Evolutionary conservation across 345 rosid genomes (phyloP).

Genomic region (Cardamine resedifolia): DNA sequence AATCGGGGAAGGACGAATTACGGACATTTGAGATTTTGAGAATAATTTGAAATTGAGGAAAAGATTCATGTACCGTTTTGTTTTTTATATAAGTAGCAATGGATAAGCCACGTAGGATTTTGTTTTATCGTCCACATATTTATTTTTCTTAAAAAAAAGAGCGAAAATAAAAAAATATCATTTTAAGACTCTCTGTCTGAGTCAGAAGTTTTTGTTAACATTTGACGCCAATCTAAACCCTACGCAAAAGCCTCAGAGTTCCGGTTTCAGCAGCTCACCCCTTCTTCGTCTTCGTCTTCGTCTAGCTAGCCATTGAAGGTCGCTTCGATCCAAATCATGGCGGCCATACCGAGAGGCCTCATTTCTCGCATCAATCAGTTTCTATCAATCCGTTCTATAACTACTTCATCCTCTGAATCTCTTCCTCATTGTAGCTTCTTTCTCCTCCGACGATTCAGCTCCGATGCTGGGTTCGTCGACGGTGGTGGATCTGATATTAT

Average conservation of each 20-base stretch:
- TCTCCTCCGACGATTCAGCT: constrained; percentile 42
- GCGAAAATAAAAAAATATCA: neutral
- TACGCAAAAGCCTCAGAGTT: constrained; percentile 37
- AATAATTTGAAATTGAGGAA: constrained; percentile 7
- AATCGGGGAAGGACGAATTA: constrained; percentile 32
- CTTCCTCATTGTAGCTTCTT: constrained; percentile 22
- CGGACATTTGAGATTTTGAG: constrained; percentile 28
- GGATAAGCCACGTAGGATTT: constrained; percentile 40
- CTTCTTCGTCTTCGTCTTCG: constrained; percentile 4
- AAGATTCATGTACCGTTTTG: constrained; percentile 5
- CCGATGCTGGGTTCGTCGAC: constrained; percentile 44
- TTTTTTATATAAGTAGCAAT: constrained; percentile 12
- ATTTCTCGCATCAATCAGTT: constrained; percentile 55
- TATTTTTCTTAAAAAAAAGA: neutral
- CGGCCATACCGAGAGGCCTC: constrained; percentile 71
- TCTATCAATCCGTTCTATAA: constrained; percentile 22
- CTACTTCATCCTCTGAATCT: constrained; percentile 20
- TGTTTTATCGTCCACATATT: constrained; percentile 27
- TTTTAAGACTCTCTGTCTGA: neutral
- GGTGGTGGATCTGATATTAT: constrained; percentile 36
- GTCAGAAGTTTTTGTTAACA: neutral
- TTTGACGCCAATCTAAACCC: constrained; percentile 34
- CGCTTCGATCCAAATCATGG: constrained; percentile 44
- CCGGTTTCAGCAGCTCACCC: constrained; percentile 16
- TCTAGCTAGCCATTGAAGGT: constrained; percentile 28